Conservation (phyloP, 78 protist genomes). For the Dictyostelium purpureum region DNA sequence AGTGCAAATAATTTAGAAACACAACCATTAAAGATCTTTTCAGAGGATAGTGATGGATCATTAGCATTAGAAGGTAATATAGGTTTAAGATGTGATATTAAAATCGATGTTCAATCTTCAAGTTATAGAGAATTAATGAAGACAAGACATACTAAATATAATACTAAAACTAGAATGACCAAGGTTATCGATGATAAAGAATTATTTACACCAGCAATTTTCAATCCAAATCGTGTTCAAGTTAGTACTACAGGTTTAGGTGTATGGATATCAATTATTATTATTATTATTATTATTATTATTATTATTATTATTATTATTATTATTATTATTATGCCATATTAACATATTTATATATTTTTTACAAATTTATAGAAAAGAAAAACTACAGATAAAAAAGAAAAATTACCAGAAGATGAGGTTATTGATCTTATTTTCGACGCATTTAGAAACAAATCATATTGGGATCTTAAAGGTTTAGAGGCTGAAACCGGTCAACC, state of each 20-base stretch:
- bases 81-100: constrained; percentile 50
- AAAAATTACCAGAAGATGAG: constrained; percentile 55
- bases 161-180: constrained; percentile 51
- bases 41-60: constrained; percentile 59
- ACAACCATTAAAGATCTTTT: constrained; percentile 63
- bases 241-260: not conserved
- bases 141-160: not conserved
- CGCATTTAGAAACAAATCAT: constrained; percentile 30
- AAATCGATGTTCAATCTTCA: constrained; percentile 17
- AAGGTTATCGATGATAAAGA: constrained; percentile 7
- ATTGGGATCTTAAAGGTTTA: constrained; percentile 21
- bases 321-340: too few species aligned
- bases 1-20: constrained; percentile 13
- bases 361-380: not conserved
- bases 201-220: not conserved
- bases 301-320: not conserved
- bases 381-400: constrained; percentile 39
- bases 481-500: constrained; percentile 50
- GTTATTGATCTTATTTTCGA: constrained; percentile 39
- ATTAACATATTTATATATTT: not conserved
- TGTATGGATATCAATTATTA: not conserved
- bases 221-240: not conserved
- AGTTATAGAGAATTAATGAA: constrained; percentile 1
- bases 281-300: not conserved
- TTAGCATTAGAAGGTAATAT: constrained; percentile 63